phyloP scores from a whole-genome alignment of 345 rosid species.

The Dimocarpus longan region DNA sequence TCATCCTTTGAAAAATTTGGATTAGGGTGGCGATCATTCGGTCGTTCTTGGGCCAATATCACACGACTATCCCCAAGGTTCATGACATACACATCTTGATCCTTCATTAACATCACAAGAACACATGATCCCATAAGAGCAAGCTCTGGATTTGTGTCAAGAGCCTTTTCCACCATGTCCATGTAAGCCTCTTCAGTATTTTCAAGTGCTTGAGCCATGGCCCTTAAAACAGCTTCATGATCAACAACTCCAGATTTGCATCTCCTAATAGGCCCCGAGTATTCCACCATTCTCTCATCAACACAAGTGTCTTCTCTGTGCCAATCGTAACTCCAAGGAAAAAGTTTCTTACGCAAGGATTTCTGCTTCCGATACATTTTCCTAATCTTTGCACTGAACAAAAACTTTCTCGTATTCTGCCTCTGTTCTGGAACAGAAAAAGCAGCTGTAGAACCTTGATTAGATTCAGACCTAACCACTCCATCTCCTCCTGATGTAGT shows the following conservation, averaged over 20 bases:
- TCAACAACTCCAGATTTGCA: constrained; percentile 76
- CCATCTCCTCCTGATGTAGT: constrained; percentile 79
- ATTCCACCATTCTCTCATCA: constrained; percentile 65
- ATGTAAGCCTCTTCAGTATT: constrained; percentile 81
- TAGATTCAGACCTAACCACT: constrained; percentile 41
- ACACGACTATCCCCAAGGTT: constrained; percentile 94
- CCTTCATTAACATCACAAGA: constrained; percentile 94
- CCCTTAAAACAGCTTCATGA: constrained; percentile 81
- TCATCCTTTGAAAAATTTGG: constrained; percentile 62
- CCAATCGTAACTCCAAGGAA: constrained; percentile 99
- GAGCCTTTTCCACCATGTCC: constrained; percentile 92
- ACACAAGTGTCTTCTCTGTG: constrained; percentile 72
- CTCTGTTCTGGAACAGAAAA: constrained; percentile 46
- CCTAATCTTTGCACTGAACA: constrained; percentile 63
- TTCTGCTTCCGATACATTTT: constrained; percentile 81
- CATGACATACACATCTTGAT: constrained; percentile 96
- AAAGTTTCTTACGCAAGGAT: constrained; percentile 83
- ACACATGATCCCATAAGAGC: constrained; percentile 97
- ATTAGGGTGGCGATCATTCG: constrained; percentile 72
- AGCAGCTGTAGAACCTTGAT: constrained; percentile 32
- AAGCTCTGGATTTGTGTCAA: constrained; percentile 86
- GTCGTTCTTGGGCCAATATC: constrained; percentile 88
- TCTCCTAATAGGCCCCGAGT: constrained; percentile 76
- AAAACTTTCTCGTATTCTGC: constrained; percentile 56
- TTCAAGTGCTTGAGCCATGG: constrained; percentile 78